A percentile compares a stretch with the other conserved stretches of the same genome.
These are phyloP conservation scores for Trametes polyzona DNA, from an alignment of 1,284 basidiomycete species.

Conservation along the genomic window DNA sequence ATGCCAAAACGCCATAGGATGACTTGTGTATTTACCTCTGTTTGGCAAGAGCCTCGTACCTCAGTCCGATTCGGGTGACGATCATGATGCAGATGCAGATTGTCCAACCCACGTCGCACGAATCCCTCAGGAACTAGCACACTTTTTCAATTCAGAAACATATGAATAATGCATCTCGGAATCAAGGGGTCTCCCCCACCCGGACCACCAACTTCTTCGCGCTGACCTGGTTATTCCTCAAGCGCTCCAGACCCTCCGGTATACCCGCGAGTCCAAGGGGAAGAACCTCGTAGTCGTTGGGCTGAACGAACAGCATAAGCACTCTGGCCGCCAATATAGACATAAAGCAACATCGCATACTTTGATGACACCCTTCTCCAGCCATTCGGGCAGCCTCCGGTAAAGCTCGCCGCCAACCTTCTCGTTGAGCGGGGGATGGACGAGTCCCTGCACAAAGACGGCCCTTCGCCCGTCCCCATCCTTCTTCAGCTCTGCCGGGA, in stretches of 20 bases:
- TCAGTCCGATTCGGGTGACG: too few species aligned
- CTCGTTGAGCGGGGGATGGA: slow-evolving; percentile 24
- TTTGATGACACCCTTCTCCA: slow-evolving; percentile 42
- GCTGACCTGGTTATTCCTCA: slow-evolving; percentile 47
- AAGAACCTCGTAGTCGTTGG: slow-evolving; percentile 44
- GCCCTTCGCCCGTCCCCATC: slow-evolving; percentile 6
- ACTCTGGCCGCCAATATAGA: not conserved
- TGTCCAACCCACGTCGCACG: too few species aligned
- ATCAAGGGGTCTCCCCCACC: too few species aligned
- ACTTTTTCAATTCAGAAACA: too few species aligned
- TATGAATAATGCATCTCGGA: too few species aligned
- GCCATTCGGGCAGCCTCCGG: slow-evolving; percentile 34
- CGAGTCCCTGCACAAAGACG: slow-evolving; percentile 4
- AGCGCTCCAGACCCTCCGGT: slow-evolving; percentile 43
- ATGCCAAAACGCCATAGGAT: too few species aligned
- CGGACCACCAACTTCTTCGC: slow-evolving; percentile 52
- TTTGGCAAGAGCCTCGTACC: too few species aligned
- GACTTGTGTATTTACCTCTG: too few species aligned
- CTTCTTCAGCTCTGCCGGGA: slow-evolving; percentile 15
- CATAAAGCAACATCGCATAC: slow-evolving; percentile 26
- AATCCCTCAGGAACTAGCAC: too few species aligned
- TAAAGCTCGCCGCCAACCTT: slow-evolving; percentile 33
- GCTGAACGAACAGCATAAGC: not conserved
- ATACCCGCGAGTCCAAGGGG: slow-evolving; percentile 51
- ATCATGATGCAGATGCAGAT: too few species aligned